Conservation (phyloP, 2,329 filamentous ascomycete species). For the Sporothrix globosa region DNA sequence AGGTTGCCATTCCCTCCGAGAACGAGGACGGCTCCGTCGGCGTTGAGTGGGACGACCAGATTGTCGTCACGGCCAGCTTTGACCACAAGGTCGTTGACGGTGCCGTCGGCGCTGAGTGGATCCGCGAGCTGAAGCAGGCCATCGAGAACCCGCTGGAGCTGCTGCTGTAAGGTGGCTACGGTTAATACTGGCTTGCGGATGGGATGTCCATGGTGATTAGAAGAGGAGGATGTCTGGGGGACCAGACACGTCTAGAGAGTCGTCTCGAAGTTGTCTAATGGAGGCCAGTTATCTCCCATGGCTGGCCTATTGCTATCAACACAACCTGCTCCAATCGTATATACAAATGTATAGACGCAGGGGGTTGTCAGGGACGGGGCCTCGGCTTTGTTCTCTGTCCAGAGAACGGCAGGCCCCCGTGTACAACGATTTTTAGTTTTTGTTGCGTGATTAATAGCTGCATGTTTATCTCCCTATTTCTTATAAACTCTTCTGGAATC, state of each 20-base stretch:
- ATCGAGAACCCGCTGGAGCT: constrained; percentile 97
- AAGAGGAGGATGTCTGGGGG: neutral
- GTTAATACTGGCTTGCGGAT: neutral
- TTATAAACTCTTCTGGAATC: constrained; percentile 26
- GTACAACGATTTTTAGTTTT: constrained; percentile 33
- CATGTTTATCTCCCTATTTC: constrained; percentile 27
- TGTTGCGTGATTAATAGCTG: constrained; percentile 32
- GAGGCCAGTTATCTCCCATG: constrained; percentile 13
- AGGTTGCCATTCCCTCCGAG: constrained; percentile 88
- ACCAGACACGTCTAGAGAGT: constrained; percentile 11
- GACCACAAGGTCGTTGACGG: constrained; percentile 99
- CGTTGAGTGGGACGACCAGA: constrained; percentile 96
- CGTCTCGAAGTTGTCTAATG: constrained; percentile 29
- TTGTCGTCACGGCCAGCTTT: constrained; percentile 91
- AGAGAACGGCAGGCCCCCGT: constrained; percentile 27
- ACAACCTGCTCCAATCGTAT: constrained; percentile 19
- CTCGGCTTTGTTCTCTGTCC: neutral
- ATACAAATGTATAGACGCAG: constrained; percentile 28
- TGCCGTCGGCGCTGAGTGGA: constrained; percentile 94
- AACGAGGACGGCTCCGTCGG: constrained; percentile 74
- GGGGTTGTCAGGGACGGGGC: constrained; percentile 3
- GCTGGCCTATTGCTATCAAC: constrained; percentile 23
- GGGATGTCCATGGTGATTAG: neutral
- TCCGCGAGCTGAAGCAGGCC: constrained; percentile 95
- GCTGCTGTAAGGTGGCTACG: constrained; percentile 67